These are phyloP conservation scores for Fusarium humuli DNA, from an alignment of 2,329 filamentous ascomycete genomes.

Conservation along the genomic window DNA sequence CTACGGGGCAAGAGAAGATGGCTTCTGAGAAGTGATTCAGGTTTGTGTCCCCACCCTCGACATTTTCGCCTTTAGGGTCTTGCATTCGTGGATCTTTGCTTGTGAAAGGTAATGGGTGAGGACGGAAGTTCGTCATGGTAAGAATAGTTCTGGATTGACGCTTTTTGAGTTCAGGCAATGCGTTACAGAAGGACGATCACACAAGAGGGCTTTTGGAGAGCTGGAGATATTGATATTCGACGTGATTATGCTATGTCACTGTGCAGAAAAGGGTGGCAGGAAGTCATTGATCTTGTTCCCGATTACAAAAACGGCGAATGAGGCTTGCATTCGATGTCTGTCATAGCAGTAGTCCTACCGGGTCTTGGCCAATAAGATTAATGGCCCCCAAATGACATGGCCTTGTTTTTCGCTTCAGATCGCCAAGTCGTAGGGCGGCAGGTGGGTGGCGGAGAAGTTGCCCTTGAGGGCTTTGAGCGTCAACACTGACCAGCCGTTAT, in stretches of 20 bases:
- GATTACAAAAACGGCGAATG: not conserved
- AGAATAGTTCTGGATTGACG: no score
- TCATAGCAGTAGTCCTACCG: not conserved
- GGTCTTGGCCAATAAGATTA: not conserved
- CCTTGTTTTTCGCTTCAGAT: not conserved
- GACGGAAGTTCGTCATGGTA: constrained; percentile 2
- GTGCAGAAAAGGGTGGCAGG: not conserved
- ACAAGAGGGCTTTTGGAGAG: not conserved
- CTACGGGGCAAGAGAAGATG: not conserved
- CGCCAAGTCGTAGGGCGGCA: not conserved
- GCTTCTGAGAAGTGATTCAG: not conserved
- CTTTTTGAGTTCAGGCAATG: not conserved
- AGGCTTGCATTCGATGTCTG: not conserved
- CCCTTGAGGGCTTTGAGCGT: not conserved
- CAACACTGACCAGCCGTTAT: not conserved
- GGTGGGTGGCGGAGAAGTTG: not conserved
- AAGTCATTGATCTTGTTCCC: not conserved
- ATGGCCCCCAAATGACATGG: not conserved
- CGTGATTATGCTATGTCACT: not conserved
- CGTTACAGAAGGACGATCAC: not conserved
- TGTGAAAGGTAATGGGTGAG: constrained; percentile 11
- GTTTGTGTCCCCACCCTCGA: not conserved
- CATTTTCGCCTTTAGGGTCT: not conserved
- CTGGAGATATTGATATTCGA: not conserved
- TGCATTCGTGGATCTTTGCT: constrained; percentile 12